Percentiles rank a stretch among this genome's conserved stretches.
phyloP scores from a whole-genome alignment of 2,329 filamentous ascomycete genomes.

The Trichoderma polysporum region DNA sequence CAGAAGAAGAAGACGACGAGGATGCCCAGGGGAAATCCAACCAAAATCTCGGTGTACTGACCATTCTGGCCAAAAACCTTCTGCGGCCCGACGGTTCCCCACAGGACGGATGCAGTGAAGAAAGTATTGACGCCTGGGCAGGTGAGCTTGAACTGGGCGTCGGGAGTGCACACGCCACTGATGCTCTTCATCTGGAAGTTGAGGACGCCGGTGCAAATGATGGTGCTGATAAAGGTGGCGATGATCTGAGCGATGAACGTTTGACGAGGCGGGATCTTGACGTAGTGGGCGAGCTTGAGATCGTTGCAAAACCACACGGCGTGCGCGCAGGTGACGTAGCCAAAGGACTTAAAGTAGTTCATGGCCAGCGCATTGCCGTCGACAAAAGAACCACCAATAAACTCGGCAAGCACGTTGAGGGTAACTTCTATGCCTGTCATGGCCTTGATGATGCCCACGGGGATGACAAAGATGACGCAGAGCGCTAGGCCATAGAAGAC shows the following conservation, averaged over 20 bases:
- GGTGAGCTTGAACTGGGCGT: constrained; percentile 49
- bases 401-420: constrained; percentile 54
- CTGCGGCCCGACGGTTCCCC: constrained; percentile 53
- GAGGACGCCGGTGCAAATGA: constrained; percentile 50
- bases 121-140: constrained; percentile 56
- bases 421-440: constrained; percentile 54
- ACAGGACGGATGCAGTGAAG: constrained; percentile 56
- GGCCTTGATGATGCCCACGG: constrained; percentile 52
- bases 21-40: constrained; percentile 52
- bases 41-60: constrained; percentile 47
- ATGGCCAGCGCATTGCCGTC: constrained; percentile 52
- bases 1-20: constrained; percentile 45
- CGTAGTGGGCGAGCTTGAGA: constrained; percentile 53
- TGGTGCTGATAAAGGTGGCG: constrained; percentile 54
- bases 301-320: constrained; percentile 52
- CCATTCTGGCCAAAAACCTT: constrained; percentile 51
- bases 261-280: constrained; percentile 61
- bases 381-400: constrained; percentile 52
- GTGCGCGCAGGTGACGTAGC: constrained; percentile 50
- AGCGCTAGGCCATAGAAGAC: constrained; percentile 52
- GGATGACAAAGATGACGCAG: constrained; percentile 51
- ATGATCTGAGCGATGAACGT: constrained; percentile 60
- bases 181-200: constrained; percentile 53
- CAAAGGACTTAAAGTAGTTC: constrained; percentile 56
- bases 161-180: constrained; percentile 46